phyloP scores from a whole-genome alignment of 371 early-diverging fungal genomes.

The Rhizomucor pusillus region DNA sequence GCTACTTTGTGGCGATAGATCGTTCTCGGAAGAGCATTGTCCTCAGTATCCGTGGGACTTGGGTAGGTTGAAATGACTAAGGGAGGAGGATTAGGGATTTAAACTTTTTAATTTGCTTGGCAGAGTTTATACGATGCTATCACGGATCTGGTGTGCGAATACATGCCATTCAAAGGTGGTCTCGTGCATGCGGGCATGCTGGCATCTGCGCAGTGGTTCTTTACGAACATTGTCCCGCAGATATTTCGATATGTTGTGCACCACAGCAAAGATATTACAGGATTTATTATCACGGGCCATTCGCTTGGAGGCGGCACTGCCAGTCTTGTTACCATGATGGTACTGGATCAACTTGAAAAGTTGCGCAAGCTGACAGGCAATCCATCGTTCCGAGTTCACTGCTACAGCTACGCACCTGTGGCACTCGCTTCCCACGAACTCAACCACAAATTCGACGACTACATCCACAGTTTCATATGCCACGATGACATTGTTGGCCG shows the following conservation, averaged over 20 bases:
- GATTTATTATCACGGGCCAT: constrained; percentile 21
- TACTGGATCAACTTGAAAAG: constrained; percentile 56
- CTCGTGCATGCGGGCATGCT: constrained; percentile 82
- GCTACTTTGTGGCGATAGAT: constrained; percentile 78
- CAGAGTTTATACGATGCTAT: constrained; percentile 68
- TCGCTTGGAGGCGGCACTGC: constrained; percentile 78
- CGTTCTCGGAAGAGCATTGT: constrained; percentile 66
- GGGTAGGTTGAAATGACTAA: constrained; percentile 67
- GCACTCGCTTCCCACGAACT: constrained; percentile 63
- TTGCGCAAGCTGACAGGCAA: constrained; percentile 37
- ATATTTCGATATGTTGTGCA: constrained; percentile 45
- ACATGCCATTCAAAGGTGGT: constrained; percentile 81
- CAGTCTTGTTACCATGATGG: constrained; percentile 72
- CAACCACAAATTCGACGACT: constrained; percentile 50
- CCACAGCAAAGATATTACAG: constrained; percentile 12
- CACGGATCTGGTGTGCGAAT: constrained; percentile 82
- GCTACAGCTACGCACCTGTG: constrained; percentile 48
- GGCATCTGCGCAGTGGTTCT: constrained; percentile 78
- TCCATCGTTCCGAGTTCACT: constrained; percentile 28
- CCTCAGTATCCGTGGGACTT: constrained; percentile 81
- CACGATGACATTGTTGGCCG: constrained; percentile 76
- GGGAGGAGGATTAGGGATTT: constrained; percentile 12
- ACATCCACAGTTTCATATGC: constrained; percentile 68
- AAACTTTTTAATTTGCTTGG: background rate
- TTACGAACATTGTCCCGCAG: constrained; percentile 68